Evolutionary conservation across 768 basidiomycete species (phyloP).

Genomic region (Clitopilus passeckerianus): DNA sequence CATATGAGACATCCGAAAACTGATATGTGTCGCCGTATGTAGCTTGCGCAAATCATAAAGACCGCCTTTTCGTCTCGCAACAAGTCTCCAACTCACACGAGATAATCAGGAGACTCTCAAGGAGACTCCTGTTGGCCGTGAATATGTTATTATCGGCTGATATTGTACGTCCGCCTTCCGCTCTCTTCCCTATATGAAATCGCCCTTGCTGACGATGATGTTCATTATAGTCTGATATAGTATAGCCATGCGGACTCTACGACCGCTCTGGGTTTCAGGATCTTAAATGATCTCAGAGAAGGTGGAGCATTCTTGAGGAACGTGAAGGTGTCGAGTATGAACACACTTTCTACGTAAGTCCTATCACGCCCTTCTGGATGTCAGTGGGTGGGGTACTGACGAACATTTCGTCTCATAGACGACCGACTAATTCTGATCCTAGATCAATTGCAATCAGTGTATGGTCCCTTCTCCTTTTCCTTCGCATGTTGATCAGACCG

Average conservation of each 20-base stretch:
- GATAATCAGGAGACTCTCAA: constrained; percentile 41
- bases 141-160: constrained; percentile 47
- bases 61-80: constrained; percentile 41
- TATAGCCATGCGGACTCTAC: constrained; percentile 49
- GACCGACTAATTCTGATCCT: constrained; percentile 42
- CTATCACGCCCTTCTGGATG: background rate
- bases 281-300: constrained; percentile 45
- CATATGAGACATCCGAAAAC: no score
- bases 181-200: background rate
- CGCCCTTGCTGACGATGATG: background rate
- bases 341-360: constrained; percentile 36
- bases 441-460: constrained; percentile 45
- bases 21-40: no score
- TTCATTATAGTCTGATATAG: constrained; percentile 13
- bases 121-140: constrained; percentile 42
- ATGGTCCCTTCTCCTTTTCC: constrained; percentile 22
- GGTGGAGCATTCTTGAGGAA: constrained; percentile 46
- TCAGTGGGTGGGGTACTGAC: background rate
- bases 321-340: constrained; percentile 46
- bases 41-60: constrained; percentile 43
- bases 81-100: constrained; percentile 48
- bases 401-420: constrained; percentile 10
- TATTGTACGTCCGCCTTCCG: constrained; percentile 24
- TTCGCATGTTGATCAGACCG: constrained; percentile 45
- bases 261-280: constrained; percentile 39